phyloP scores from a whole-genome alignment of 1,284 basidiomycete genomes.

The Microbotryum saponariae region DNA sequence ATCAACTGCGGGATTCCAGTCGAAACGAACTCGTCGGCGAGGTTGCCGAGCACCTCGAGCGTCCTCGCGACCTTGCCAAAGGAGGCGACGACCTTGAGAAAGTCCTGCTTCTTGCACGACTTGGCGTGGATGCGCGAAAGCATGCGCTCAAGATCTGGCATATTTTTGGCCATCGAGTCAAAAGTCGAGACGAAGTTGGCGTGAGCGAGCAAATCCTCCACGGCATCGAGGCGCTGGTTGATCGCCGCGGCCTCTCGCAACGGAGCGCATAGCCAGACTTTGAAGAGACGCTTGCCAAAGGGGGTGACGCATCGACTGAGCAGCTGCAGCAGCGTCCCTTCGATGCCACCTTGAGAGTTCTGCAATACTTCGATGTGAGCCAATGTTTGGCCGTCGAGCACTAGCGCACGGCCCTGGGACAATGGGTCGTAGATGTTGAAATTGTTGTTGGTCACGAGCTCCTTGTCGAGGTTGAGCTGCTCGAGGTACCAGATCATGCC shows the following conservation, averaged over 20 bases:
- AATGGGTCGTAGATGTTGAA: conserved; percentile 96
- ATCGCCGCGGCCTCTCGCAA: conserved; percentile 71
- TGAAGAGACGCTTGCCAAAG: conserved; percentile 88
- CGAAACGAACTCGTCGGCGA: conserved; percentile 61
- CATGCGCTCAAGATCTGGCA: conserved; percentile 88
- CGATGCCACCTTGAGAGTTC: conserved; percentile 83
- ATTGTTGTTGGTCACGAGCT: conserved; percentile 83
- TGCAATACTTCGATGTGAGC: conserved; percentile 87
- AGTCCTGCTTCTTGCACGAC: conserved; percentile 75
- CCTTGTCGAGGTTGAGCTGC: conserved; percentile 85
- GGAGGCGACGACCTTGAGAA: conserved; percentile 65
- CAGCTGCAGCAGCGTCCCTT: conserved; percentile 75
- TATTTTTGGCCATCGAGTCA: conserved; percentile 60
- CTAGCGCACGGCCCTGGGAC: conserved; percentile 69
- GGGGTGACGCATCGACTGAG: conserved; percentile 80
- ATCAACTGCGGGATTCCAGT: conserved; percentile 65
- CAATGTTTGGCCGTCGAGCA: conserved; percentile 85
- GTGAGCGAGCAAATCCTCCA: conserved; percentile 75
- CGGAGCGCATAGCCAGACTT: conserved; percentile 88
- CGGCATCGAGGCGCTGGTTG: conserved; percentile 81
- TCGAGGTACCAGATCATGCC: conserved; percentile 90
- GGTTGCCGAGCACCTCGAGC: conserved; percentile 55
- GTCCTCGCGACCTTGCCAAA: conserved; percentile 67
- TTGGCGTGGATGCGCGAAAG: conserved; percentile 89
- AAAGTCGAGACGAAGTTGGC: conserved; percentile 69